Evolutionary conservation across 768 basidiomycete species (phyloP).

Genomic region (Tricholoma matsutake): DNA sequence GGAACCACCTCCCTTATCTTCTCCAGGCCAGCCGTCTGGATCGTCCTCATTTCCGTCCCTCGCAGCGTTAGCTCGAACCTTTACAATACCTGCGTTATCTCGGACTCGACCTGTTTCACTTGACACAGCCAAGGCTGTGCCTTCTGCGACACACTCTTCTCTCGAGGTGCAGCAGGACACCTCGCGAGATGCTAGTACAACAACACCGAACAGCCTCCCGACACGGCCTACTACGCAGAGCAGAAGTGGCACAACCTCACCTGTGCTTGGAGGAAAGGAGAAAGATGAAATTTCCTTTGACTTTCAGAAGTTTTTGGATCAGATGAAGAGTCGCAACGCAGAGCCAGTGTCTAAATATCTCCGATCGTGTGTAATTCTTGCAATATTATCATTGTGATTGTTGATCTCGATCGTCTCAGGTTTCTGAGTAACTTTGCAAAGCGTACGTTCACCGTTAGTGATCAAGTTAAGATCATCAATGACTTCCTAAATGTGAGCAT

Average conservation of each 20-base stretch:
- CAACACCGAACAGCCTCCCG: slow-evolving; percentile 15
- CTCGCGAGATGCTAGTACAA: slow-evolving; percentile 13
- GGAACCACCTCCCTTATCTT: slow-evolving; percentile 23
- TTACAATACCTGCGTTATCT: slow-evolving; percentile 50
- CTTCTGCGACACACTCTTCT: slow-evolving; percentile 54
- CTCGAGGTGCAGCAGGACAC: slow-evolving; percentile 49
- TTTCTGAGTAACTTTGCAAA: slow-evolving; percentile 94
- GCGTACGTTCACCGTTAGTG: slow-evolving; percentile 84
- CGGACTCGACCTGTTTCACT: slow-evolving; percentile 57
- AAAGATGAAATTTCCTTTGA: slow-evolving; percentile 64
- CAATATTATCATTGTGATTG: background rate
- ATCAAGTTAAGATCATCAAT: slow-evolving; percentile 93
- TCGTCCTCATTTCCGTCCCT: slow-evolving; percentile 58
- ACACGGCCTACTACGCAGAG: slow-evolving; percentile 26
- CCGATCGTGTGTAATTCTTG: slow-evolving; percentile 68
- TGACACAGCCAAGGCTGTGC: slow-evolving; percentile 56
- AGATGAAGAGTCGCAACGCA: slow-evolving; percentile 84
- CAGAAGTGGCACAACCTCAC: slow-evolving; percentile 28
- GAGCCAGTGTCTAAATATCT: slow-evolving; percentile 95
- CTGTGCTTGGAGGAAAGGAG: slow-evolving; percentile 16
- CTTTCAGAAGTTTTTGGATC: slow-evolving; percentile 92
- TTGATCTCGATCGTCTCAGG: slow-evolving; percentile 36
- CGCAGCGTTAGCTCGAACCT: slow-evolving; percentile 62
- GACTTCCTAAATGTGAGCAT: slow-evolving; percentile 81
- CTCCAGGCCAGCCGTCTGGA: slow-evolving; percentile 27